A percentile compares a stretch with the other conserved stretches of the same genome.
Conservation (phyloP, 352 stramenopile species). For the Phytophthora vignae region DNA sequence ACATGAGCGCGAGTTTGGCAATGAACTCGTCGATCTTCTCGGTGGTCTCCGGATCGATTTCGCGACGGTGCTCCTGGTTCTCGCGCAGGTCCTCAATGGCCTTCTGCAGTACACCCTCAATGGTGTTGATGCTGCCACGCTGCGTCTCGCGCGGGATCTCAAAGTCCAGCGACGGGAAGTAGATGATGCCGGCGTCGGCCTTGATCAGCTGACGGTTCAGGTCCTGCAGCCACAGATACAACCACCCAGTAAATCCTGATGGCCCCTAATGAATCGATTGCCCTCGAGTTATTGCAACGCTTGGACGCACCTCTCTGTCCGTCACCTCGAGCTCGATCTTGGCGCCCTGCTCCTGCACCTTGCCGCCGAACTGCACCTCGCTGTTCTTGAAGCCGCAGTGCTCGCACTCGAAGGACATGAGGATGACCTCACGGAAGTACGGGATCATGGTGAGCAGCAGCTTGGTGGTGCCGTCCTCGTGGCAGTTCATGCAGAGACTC, state of each 20-base stretch:
- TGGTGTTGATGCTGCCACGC: conserved; percentile 89
- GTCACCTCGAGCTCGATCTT: conserved; percentile 66
- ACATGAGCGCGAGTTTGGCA: conserved; percentile 70
- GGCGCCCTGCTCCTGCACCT: conserved; percentile 73
- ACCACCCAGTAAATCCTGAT: not conserved
- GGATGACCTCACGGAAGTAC: conserved; percentile 95
- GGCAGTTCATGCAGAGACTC: conserved; percentile 93
- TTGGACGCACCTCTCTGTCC: conserved; percentile 29
- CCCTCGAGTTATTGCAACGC: not conserved
- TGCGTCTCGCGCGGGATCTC: conserved; percentile 91
- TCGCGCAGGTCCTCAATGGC: conserved; percentile 76
- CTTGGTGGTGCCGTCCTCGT: conserved; percentile 85
- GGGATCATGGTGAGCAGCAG: conserved; percentile 94
- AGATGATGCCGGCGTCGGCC: conserved; percentile 81
- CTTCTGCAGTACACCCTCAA: conserved; percentile 77
- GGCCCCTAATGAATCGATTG: not conserved
- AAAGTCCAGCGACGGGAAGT: conserved; percentile 87
- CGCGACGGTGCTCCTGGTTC: conserved; percentile 84
- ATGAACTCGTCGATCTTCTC: conserved; percentile 88
- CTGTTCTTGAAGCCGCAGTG: conserved; percentile 88
- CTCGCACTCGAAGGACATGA: conserved; percentile 94
- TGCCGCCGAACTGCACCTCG: conserved; percentile 74
- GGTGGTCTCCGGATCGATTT: conserved; percentile 80
- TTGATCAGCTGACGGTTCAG: conserved; percentile 93
- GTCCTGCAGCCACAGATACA: conserved; percentile 52